Evolutionary conservation across 345 rosid genomes (phyloP), one percentile per base, ranked within the genome.

Genomic region (Pistacia atlantica): DNA sequence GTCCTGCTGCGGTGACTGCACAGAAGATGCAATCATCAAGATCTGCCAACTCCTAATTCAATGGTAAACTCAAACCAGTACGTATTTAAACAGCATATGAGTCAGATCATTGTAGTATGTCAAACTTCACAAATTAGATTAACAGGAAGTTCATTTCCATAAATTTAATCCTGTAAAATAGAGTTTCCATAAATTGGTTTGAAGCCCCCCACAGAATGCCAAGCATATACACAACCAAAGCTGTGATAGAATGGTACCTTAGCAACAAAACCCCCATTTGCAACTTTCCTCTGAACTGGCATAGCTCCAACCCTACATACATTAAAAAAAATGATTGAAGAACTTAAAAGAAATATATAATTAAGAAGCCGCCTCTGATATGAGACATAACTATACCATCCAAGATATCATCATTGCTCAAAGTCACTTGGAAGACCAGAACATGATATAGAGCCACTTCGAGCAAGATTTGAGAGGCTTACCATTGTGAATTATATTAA

Each of bases 301-400:
- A 80, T 80, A 61, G 80, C 79, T 55, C 86, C 85, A 51, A 79
- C 83, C 89, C 93, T 90, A 89, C 88, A 88, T 49, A 42, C 61
- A 80, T 13, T 49, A 28, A 5, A 51, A 31, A 80, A 65, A 66
- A 68, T 78, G 55, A 79, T 46, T 22, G 65, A 31, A 28, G 49
- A 73, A 67, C 75, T 14, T 13, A 76, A 65, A 31, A 17, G 75
- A 45, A 37, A 70, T 8, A 22, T 18, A 33, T 4, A 37, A 42
- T 60, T 57, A 74, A 20, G 72, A 38, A 73, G 63, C 65, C 45
- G 56, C 77, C 11, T 35, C 77, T 17, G 49, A 71, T 16, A 67
- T 31, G 61, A 66, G 45, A 69, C 48, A 13, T 31, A 38, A 42
- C 20, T 64, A 25, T 25, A 70, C 38, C 55, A 61, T 58, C 35